phyloP scores from a whole-genome alignment of 1,139 yeast genomes.

The Candida smagusa region DNA sequence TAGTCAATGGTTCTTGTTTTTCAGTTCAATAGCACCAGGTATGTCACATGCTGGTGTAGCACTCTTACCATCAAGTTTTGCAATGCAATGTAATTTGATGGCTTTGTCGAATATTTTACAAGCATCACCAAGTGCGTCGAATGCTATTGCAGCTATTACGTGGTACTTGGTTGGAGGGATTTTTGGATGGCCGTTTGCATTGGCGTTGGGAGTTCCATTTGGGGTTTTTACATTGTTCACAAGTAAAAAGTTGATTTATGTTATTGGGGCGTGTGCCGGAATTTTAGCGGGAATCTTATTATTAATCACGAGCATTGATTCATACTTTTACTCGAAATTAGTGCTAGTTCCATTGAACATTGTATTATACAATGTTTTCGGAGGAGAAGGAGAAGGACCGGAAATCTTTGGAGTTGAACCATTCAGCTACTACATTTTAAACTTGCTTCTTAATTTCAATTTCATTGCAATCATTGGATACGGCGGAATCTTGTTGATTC shows the following conservation, averaged over 20 bases:
- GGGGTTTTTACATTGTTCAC: slow-evolving; percentile 29
- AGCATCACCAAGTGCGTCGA: slow-evolving; percentile 8
- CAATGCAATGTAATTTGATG: slow-evolving; percentile 64
- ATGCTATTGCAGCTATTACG: slow-evolving; percentile 36
- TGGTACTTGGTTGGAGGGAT: slow-evolving; percentile 67
- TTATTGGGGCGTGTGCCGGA: slow-evolving; percentile 16
- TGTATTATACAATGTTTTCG: slow-evolving; percentile 76
- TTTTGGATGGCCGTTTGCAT: slow-evolving; percentile 89
- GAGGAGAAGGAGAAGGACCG: slow-evolving; percentile 76
- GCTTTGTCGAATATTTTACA: slow-evolving; percentile 44
- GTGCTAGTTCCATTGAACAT: slow-evolving; percentile 79
- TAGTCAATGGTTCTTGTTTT: slow-evolving; percentile 58
- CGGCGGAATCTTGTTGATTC: slow-evolving; percentile 31
- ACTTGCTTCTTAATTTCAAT: slow-evolving; percentile 73
- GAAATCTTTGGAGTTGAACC: slow-evolving; percentile 90
- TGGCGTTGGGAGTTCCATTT: slow-evolving; percentile 63
- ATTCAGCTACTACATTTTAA: slow-evolving; percentile 66
- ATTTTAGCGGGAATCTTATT: slow-evolving; percentile 27
- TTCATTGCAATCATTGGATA: slow-evolving; percentile 47
- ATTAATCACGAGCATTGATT: slow-evolving; percentile 51
- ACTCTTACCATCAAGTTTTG: slow-evolving; percentile 80
- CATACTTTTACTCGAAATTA: slow-evolving; percentile 58
- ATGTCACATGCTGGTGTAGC: slow-evolving; percentile 86
- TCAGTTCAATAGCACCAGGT: slow-evolving; percentile 53
- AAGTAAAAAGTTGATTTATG: slow-evolving; percentile 7